phyloP scores from a whole-genome alignment of 106 monocot species.

The Chionographis japonica region DNA sequence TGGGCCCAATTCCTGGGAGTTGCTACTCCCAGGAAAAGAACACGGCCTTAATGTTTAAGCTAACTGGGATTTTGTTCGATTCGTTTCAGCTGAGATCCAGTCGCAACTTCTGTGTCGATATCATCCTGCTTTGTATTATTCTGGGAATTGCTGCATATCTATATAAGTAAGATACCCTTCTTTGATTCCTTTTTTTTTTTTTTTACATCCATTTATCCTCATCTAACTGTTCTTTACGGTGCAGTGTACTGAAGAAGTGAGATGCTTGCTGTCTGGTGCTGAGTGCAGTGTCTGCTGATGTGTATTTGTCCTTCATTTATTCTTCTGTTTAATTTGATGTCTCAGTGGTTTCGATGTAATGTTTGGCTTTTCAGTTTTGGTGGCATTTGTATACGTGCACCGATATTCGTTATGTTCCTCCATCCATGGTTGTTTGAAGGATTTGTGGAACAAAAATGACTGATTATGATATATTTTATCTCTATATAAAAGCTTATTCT shows the following conservation, averaged over 20 bases:
- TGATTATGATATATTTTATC: too few species aligned
- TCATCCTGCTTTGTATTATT: constrained; percentile 83
- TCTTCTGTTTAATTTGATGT: too few species aligned
- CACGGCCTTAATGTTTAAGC: background rate
- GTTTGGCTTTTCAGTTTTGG: too few species aligned
- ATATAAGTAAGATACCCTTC: constrained; percentile 65
- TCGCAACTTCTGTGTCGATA: constrained; percentile 91
- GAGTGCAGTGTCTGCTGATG: too few species aligned
- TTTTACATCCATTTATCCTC: background rate
- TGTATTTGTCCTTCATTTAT: too few species aligned
- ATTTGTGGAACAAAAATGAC: background rate
- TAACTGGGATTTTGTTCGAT: constrained; percentile 4
- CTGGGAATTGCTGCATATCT: constrained; percentile 90
- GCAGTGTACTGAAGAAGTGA: constrained; percentile 29
- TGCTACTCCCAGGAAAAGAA: too few species aligned
- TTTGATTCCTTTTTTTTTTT: background rate
- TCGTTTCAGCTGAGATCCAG: constrained; percentile 80
- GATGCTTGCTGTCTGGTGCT: too few species aligned
- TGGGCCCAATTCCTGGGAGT: too few species aligned
- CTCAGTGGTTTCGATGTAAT: too few species aligned
- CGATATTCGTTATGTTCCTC: too few species aligned
- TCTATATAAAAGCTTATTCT: too few species aligned
- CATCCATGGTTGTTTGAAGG: background rate
- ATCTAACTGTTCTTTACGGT: background rate
- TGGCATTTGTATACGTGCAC: too few species aligned